phyloP scores from a whole-genome alignment of 208 protist genomes.

The Strigomonas culicis region DNA sequence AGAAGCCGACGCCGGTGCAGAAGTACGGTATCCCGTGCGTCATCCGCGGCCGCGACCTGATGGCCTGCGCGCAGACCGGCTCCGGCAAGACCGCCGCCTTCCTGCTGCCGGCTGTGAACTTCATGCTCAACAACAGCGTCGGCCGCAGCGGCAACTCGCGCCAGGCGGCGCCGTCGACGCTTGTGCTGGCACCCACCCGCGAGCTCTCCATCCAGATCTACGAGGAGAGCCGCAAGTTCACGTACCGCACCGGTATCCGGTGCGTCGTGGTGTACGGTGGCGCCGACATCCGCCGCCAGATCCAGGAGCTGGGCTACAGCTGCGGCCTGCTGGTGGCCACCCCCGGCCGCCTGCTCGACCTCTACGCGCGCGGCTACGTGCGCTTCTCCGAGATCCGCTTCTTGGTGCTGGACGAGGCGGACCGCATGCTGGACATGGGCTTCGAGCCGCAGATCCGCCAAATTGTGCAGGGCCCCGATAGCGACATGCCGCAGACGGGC shows the following conservation, averaged over 20 bases:
- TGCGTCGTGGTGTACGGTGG: conserved; percentile 98
- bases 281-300: conserved; percentile 93
- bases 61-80: conserved; percentile 99
- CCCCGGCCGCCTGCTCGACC: conserved; percentile 87
- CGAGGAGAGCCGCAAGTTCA: conserved; percentile 97
- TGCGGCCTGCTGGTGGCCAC: conserved; percentile 94
- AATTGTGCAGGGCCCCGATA: conserved; percentile 95
- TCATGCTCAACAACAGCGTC: conserved; percentile 74
- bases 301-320: conserved; percentile 95
- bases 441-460: conserved; percentile 99
- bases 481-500: conserved; percentile 93
- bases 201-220: conserved; percentile 98
- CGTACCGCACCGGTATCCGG: conserved; percentile 91
- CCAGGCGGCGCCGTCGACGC: conserved; percentile 81
- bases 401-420: conserved; percentile 98
- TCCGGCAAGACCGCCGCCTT: conserved; percentile 99
- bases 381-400: conserved; percentile 90
- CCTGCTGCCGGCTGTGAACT: conserved; percentile 96
- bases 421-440: conserved; percentile 99
- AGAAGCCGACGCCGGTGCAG: conserved; percentile 98
- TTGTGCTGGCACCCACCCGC: conserved; percentile 97
- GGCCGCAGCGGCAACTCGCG: conserved; percentile 31
- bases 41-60: conserved; percentile 92
- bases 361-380: conserved; percentile 84
- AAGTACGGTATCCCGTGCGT: conserved; percentile 97